These are phyloP conservation scores for Solanum microdontum DNA, from an alignment of 257 asterid genomes.

Conservation along the genomic window DNA sequence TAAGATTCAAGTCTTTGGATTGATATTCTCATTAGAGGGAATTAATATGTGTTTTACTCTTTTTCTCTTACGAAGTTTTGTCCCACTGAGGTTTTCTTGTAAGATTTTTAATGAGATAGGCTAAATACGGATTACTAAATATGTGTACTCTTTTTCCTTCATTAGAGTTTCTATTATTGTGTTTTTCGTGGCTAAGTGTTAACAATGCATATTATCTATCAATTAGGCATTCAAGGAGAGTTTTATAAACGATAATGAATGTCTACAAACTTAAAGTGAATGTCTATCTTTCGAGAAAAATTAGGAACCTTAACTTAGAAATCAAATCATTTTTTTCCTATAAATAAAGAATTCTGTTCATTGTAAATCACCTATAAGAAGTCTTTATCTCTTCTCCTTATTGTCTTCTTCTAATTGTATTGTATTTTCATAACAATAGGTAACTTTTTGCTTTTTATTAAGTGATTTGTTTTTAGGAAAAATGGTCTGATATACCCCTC, in stretches of 20 bases:
- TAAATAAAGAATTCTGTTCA: no score
- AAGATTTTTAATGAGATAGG: background rate
- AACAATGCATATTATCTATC: background rate
- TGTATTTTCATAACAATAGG: background rate
- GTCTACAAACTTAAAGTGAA: no score
- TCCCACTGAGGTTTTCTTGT: background rate
- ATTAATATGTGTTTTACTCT: no score
- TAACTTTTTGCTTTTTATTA: background rate
- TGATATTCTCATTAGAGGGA: background rate
- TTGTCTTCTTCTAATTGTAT: background rate
- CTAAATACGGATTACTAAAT: background rate
- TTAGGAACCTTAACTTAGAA: background rate
- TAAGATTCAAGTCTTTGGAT: background rate
- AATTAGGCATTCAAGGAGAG: no score
- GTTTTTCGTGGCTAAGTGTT: background rate
- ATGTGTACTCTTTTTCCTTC: background rate
- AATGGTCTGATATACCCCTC: no score
- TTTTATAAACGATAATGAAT: no score
- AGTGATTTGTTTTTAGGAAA: background rate
- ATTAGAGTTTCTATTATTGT: no score
- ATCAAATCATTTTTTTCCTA: background rate
- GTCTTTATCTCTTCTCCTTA: background rate
- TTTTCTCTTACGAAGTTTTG: no score
- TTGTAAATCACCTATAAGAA: background rate
- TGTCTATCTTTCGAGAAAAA: no score